phyloP scores from a whole-genome alignment of 2,329 filamentous ascomycete genomes.

The Phyllosticta citribraziliensis region DNA sequence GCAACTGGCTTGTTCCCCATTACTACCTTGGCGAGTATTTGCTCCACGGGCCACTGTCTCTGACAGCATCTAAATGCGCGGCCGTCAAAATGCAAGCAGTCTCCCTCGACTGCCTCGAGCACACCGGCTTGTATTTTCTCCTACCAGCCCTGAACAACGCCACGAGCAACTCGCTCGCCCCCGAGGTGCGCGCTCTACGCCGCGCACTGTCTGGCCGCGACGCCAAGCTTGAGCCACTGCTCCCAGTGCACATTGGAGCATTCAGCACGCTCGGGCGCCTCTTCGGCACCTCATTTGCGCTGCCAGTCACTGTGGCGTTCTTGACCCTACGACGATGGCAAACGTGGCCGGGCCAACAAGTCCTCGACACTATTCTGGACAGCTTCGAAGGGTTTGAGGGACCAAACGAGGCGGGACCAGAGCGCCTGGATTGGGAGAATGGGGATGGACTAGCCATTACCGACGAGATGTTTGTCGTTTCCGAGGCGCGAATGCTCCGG shows the following conservation, averaged over 20 bases:
- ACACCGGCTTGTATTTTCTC: neutral
- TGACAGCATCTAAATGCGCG: neutral
- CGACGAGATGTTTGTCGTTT: neutral
- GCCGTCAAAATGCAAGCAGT: neutral
- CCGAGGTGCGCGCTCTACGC: neutral
- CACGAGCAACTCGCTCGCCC: neutral
- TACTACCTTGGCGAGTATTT: slow-evolving; percentile 4
- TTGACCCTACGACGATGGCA: neutral
- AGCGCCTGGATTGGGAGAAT: neutral
- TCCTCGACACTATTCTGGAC: neutral
- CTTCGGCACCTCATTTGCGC: neutral
- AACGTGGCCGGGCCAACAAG: neutral
- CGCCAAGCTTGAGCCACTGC: neutral
- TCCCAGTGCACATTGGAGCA: neutral
- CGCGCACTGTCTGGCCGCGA: neutral
- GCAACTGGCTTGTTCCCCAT: neutral
- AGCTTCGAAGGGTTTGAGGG: neutral
- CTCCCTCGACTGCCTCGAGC: neutral
- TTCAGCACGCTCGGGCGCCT: neutral
- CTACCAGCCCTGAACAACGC: neutral
- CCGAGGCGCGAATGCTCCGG: neutral
- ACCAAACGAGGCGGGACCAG: neutral
- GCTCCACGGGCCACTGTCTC: neutral
- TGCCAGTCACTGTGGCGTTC: neutral
- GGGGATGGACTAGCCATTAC: neutral